These are phyloP conservation scores for Acidomyces sp. DNA, from an alignment of 495 filamentous ascomycete genomes.

Conservation along the genomic window DNA sequence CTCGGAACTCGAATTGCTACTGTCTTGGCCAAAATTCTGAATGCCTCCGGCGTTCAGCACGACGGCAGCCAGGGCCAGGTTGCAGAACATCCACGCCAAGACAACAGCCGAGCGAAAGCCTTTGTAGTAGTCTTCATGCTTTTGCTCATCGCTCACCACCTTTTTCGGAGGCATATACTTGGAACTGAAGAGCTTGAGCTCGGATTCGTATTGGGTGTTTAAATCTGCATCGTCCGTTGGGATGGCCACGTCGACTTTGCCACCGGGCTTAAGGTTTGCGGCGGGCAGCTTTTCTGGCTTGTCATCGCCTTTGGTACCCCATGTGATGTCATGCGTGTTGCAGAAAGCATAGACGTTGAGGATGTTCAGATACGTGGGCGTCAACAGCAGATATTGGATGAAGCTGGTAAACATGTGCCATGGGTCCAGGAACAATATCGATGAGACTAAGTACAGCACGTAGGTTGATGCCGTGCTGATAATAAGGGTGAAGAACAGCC, in stretches of 20 bases:
- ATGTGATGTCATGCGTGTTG: slow-evolving; percentile 94
- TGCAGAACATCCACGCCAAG: slow-evolving; percentile 90
- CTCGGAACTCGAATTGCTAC: slow-evolving; percentile 30
- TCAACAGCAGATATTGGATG: slow-evolving; percentile 90
- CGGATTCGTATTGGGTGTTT: slow-evolving; percentile 86
- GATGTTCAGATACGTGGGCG: slow-evolving; percentile 90
- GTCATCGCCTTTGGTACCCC: slow-evolving; percentile 94
- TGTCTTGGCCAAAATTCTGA: slow-evolving; percentile 40
- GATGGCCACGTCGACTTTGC: slow-evolving; percentile 86
- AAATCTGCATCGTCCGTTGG: slow-evolving; percentile 76
- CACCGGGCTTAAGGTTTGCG: slow-evolving; percentile 73
- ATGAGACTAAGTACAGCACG: slow-evolving; percentile 82
- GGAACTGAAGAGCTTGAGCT: slow-evolving; percentile 56
- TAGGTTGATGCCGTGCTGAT: slow-evolving; percentile 86
- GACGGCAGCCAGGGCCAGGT: slow-evolving; percentile 78
- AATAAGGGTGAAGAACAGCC: slow-evolving; percentile 85
- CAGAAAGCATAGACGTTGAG: slow-evolving; percentile 97
- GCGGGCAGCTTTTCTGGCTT: slow-evolving; percentile 70
- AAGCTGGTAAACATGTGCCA: slow-evolving; percentile 98
- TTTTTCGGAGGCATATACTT: slow-evolving; percentile 57
- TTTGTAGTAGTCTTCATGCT: slow-evolving; percentile 97
- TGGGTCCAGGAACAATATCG: slow-evolving; percentile 91
- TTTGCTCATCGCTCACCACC: slow-evolving; percentile 49
- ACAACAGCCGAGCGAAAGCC: slow-evolving; percentile 88
- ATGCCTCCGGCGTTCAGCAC: slow-evolving; percentile 76